Conservation (phyloP, 139 green algal genomes). For the Nannochloris sp. region DNA sequence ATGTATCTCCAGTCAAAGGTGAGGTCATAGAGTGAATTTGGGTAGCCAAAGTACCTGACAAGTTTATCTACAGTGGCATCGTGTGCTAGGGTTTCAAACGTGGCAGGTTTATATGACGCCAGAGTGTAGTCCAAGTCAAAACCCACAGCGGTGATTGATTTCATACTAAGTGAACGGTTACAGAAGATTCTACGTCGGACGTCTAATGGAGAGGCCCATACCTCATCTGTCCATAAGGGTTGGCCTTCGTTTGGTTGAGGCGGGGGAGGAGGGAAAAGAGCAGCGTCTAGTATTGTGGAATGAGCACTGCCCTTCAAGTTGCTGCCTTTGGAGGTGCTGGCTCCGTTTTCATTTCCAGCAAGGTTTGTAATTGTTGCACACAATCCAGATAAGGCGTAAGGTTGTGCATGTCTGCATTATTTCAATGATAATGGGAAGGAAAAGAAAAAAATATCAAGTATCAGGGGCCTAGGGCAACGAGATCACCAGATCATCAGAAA, state of each 20-base stretch:
- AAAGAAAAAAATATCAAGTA: too few species aligned
- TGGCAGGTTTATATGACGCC: constrained; percentile 78
- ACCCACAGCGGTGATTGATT: constrained; percentile 70
- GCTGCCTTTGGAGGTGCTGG: too few species aligned
- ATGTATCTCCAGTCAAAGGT: constrained; percentile 91
- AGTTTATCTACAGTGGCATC: constrained; percentile 80
- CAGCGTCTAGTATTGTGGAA: too few species aligned
- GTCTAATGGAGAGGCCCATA: constrained; percentile 32
- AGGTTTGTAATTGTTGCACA: too few species aligned
- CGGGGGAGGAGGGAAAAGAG: constrained; percentile 27
- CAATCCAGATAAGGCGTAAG: too few species aligned
- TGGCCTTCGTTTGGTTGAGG: constrained; percentile 16
- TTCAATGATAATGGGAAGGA: too few species aligned
- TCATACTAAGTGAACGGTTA: constrained; percentile 96
- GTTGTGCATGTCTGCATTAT: too few species aligned
- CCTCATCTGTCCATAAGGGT: constrained; percentile 25
- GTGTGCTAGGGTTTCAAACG: constrained; percentile 89
- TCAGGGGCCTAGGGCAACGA: too few species aligned
- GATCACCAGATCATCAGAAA: too few species aligned
- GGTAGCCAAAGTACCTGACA: constrained; percentile 74
- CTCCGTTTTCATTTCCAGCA: too few species aligned
- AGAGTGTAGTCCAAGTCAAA: constrained; percentile 98
- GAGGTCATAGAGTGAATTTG: constrained; percentile 41
- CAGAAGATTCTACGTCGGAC: constrained; percentile 74
- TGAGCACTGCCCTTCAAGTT: too few species aligned